phyloP scores from a whole-genome alignment of 345 rosid genomes.

The Citrus maxima region DNA sequence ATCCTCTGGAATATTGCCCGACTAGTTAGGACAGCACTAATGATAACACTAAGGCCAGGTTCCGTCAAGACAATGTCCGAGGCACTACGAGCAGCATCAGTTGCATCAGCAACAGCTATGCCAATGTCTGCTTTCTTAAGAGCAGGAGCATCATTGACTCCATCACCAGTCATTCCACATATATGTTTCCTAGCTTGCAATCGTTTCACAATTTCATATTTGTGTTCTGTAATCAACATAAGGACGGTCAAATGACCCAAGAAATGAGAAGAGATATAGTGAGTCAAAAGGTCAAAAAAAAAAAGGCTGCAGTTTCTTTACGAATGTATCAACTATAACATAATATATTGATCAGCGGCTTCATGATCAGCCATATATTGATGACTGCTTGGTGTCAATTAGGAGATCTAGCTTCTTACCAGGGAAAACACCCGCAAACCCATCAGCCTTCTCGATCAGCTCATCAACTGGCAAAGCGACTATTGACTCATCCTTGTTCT shows the following conservation, averaged over 20 bases:
- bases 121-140: slow-evolving; percentile 76
- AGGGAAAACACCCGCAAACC: slow-evolving; percentile 70
- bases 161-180: slow-evolving; percentile 64
- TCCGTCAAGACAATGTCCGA: slow-evolving; percentile 66
- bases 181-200: slow-evolving; percentile 70
- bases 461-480: slow-evolving; percentile 60
- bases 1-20: slow-evolving; percentile 65
- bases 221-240: slow-evolving; percentile 45
- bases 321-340: neutral
- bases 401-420: slow-evolving; percentile 29
- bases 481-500: slow-evolving; percentile 56
- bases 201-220: slow-evolving; percentile 68
- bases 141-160: slow-evolving; percentile 69
- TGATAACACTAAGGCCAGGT: slow-evolving; percentile 68
- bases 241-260: neutral
- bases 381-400: neutral
- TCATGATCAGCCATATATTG: neutral
- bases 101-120: slow-evolving; percentile 71
- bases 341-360: neutral
- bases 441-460: slow-evolving; percentile 59
- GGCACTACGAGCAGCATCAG: slow-evolving; percentile 79
- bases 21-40: slow-evolving; percentile 63
- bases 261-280: neutral
- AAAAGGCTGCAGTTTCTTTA: neutral
- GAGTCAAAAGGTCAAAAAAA: neutral